Percentiles rank a stretch among this genome's conserved stretches.
phyloP scores from a whole-genome alignment of 176 grass and related monocot species.

The Aegilops speltoides region DNA sequence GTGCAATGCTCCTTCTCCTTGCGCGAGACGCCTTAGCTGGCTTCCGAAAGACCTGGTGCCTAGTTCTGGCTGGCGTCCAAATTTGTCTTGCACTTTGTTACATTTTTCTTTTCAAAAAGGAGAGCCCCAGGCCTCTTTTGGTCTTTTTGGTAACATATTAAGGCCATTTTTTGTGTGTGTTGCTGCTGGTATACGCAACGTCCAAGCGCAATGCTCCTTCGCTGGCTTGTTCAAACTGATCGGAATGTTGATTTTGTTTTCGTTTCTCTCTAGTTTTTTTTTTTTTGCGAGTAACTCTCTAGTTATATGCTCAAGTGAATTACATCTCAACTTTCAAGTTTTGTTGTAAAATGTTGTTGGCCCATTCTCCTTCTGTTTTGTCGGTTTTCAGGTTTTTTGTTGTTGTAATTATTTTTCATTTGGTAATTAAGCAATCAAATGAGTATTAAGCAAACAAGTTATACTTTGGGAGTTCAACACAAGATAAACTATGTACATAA shows the following conservation, averaged over 20 bases:
- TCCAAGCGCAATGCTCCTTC: neutral
- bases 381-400: neutral
- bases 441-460: neutral
- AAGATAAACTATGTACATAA: neutral
- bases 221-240: neutral
- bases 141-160: neutral
- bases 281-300: no score
- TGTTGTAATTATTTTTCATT: neutral
- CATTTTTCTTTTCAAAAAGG: neutral
- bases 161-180: neutral
- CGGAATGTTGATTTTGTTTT: neutral
- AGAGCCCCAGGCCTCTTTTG: neutral
- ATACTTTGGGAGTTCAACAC: neutral
- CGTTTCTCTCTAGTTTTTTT: neutral
- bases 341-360: neutral
- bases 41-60: neutral
- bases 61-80: neutral
- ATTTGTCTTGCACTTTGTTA: constrained; percentile 8
- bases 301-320: neutral
- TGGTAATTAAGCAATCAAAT: neutral
- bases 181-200: neutral
- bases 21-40: neutral
- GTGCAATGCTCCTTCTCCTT: neutral
- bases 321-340: neutral
- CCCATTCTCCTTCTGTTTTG: neutral